phyloP scores from a whole-genome alignment of 2,329 filamentous ascomycete genomes.

The Colletotrichum sp. region DNA sequence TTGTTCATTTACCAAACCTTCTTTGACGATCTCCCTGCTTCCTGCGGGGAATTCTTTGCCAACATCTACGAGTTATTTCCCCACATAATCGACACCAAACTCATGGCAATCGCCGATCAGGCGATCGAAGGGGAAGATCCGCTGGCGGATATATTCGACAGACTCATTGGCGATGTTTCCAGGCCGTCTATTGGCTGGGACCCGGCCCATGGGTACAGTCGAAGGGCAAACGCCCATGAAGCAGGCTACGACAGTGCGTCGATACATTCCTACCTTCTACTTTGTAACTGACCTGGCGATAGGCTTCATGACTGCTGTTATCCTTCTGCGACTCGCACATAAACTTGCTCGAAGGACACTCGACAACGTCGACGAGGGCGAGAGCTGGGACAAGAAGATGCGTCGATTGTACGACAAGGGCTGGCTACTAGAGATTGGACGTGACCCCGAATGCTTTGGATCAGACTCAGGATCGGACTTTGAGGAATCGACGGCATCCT shows the following conservation, averaged over 20 bases:
- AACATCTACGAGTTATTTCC: constrained; percentile 52
- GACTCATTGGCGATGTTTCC: neutral
- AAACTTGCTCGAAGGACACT: neutral
- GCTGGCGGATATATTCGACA: neutral
- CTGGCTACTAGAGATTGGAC: neutral
- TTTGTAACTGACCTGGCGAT: neutral
- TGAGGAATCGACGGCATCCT: neutral
- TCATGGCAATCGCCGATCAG: constrained; percentile 50
- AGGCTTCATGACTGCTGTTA: constrained; percentile 8
- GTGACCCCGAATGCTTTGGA: neutral
- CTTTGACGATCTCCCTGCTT: constrained; percentile 59
- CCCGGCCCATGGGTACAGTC: neutral
- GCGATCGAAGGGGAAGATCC: constrained; percentile 17
- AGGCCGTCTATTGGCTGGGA: neutral
- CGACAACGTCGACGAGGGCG: neutral
- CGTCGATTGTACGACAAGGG: neutral
- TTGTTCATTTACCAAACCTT: constrained; percentile 69
- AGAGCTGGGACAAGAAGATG: neutral
- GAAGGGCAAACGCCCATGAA: neutral
- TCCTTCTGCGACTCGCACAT: neutral
- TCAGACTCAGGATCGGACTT: neutral
- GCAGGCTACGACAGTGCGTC: constrained; percentile 7
- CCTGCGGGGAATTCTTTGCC: constrained; percentile 55
- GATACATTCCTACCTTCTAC: too few relatives aligned
- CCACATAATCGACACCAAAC: constrained; percentile 65